phyloP scores from a whole-genome alignment of 768 basidiomycete species.

The Leccinum barrowsii region DNA sequence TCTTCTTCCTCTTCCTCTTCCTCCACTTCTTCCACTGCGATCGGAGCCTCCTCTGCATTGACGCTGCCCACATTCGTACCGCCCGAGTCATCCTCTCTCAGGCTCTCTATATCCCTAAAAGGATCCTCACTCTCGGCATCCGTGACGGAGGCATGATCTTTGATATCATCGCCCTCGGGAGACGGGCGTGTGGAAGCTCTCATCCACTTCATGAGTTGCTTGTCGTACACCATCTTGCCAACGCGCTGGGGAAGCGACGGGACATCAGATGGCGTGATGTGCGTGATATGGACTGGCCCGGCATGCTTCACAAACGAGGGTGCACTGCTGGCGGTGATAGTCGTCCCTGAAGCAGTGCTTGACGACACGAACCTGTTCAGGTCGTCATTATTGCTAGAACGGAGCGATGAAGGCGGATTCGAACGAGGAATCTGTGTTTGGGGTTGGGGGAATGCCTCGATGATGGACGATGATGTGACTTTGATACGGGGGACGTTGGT shows the following conservation, averaged over 20 bases:
- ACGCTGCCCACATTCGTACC: constrained; percentile 15
- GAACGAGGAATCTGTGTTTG: constrained; percentile 31
- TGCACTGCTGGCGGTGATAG: constrained; percentile 65
- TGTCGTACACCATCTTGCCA: constrained; percentile 88
- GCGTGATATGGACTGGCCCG: constrained; percentile 74
- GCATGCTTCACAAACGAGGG: constrained; percentile 84
- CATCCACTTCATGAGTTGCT: constrained; percentile 81
- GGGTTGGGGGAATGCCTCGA: constrained; percentile 30
- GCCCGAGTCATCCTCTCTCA: constrained; percentile 58
- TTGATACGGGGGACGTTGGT: constrained; percentile 25
- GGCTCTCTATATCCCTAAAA: constrained; percentile 87
- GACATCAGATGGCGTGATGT: constrained; percentile 78
- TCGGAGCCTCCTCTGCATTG: not conserved
- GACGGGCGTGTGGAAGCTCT: constrained; percentile 47
- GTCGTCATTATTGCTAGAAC: constrained; percentile 58
- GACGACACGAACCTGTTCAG: constrained; percentile 88
- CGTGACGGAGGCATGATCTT: constrained; percentile 30
- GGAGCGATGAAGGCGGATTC: constrained; percentile 52
- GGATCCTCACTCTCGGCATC: constrained; percentile 76
- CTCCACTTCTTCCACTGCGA: constrained; percentile 10
- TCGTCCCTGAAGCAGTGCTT: constrained; percentile 76
- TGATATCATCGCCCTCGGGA: constrained; percentile 28
- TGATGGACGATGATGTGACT: constrained; percentile 27
- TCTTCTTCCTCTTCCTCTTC: constrained; percentile 34
- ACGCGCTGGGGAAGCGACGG: constrained; percentile 71